Base-by-base conservation (phyloP, 257 asterid genomes). In the Solanum paucissectum region DNA sequence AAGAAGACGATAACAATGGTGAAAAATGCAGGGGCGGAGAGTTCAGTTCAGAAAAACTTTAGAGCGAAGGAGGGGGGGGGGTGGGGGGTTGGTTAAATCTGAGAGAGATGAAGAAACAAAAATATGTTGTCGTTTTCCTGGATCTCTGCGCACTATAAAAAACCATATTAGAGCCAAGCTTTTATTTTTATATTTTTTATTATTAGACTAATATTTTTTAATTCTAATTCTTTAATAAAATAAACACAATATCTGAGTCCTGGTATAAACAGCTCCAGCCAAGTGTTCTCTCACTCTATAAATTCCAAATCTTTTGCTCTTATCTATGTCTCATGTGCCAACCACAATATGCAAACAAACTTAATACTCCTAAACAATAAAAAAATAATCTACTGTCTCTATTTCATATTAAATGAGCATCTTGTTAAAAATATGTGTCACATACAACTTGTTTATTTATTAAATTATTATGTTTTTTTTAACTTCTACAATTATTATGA, bases 11-110 rank as follows among this genome's bases (percentile, higher is more conserved):
- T 25, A 25, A 5, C 42, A 71, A n/a, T 58, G 38, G 13, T 86
- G 60, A 73, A 40, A 55, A 32, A 74, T 66, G 38, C 40, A 68
- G 6, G 60, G 84, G 84, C 64, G 84, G 84, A 44, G 85, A 82
- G 69, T 82, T 82, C 69, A 81, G 85, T 81, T 81, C 85, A 81
- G 68, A 42, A 77, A 58, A 40, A 42, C 62, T 55, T 7, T 5
- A 5, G 85, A 88, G 87, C 64, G 55, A 34, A 87, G 64, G 12
- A 16, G 44, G 23, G 0, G 29, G 23, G 23, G 23, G 23, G 0
- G 29, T 9, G 23, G 23, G 93, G 93, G 44, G 79, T 74, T 87
- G 89, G 89, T 89, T 91, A 87, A 89, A 91, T 93, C 92, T 89
- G 94, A 64, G 76, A 85, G 91, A 75, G 87, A 86, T 88, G 90